Evolutionary conservation across 1,284 basidiomycete species (phyloP).

Genomic region (Sporisorium scitamineum): DNA sequence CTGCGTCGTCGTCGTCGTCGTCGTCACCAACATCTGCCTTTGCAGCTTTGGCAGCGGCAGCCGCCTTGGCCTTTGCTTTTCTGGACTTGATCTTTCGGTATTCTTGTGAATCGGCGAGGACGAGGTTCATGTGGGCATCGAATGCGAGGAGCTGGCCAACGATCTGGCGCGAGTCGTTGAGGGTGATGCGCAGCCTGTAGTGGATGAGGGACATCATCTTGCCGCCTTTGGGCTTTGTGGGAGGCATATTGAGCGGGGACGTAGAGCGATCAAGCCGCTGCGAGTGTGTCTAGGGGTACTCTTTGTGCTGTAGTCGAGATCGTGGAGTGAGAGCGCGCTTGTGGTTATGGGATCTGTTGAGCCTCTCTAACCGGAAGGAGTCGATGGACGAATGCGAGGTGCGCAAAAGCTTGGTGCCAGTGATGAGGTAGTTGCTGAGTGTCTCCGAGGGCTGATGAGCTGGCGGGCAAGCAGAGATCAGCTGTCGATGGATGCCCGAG

Average conservation of each 20-base stretch:
- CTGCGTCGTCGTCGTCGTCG: conserved; percentile 58
- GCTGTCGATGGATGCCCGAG: background rate
- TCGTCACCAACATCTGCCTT: conserved; percentile 50
- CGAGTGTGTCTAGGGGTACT: background rate
- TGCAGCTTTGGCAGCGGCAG: conserved; percentile 40
- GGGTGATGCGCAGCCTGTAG: conserved; percentile 95
- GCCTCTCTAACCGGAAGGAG: background rate
- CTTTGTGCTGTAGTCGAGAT: background rate
- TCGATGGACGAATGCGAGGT: background rate
- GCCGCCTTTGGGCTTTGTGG: conserved; percentile 65
- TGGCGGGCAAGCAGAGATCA: background rate
- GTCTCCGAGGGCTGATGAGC: too few species aligned
- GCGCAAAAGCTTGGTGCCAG: background rate
- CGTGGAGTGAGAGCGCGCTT: background rate
- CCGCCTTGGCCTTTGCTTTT: conserved; percentile 48
- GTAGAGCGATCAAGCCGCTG: background rate
- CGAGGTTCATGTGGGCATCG: conserved; percentile 99
- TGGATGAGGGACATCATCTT: conserved; percentile 98
- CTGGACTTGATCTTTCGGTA: conserved; percentile 65
- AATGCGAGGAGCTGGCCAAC: conserved; percentile 99
- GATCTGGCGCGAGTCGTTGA: conserved; percentile 95
- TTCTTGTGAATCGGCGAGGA: conserved; percentile 80
- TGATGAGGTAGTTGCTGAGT: too few species aligned
- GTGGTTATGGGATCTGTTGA: background rate
- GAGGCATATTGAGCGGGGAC: conserved; percentile 46